These are phyloP conservation scores for Corchorus olitorius DNA, from an alignment of 345 rosid genomes.

Conservation along the genomic window DNA sequence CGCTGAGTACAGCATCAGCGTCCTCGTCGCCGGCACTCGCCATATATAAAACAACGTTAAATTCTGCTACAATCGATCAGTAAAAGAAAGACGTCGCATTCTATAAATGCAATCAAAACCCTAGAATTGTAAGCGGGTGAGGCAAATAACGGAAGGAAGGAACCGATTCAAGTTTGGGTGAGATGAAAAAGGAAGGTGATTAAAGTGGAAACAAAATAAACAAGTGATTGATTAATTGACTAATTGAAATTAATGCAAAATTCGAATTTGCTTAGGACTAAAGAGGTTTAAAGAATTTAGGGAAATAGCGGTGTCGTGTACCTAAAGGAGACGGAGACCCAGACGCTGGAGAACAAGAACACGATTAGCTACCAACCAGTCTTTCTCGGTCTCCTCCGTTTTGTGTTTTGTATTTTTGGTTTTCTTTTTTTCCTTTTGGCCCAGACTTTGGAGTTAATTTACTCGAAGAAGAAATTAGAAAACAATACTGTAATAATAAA, in stretches of 20 bases:
- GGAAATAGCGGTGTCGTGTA: neutral
- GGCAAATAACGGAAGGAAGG: neutral
- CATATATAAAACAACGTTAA: constrained; percentile 37
- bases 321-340: neutral
- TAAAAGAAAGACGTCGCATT: neutral
- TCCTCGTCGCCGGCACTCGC: constrained; percentile 59
- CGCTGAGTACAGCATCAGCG: constrained; percentile 81
- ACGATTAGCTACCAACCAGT: constrained; percentile 20
- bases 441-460: neutral
- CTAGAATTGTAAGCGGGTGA: constrained; percentile 5
- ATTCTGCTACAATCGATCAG: neutral
- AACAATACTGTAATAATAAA: no score
- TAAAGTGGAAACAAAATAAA: neutral
- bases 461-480: neutral
- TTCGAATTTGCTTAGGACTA: neutral
- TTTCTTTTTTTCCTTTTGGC: neutral
- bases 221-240: neutral
- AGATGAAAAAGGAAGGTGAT: neutral
- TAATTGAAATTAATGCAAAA: neutral
- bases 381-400: neutral
- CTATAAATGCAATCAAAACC: neutral
- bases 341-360: neutral
- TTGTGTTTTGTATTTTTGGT: neutral
- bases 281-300: neutral
- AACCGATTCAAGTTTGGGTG: neutral